phyloP scores from a whole-genome alignment of 2,329 filamentous ascomycete genomes.

The Sporothrix humicola region DNA sequence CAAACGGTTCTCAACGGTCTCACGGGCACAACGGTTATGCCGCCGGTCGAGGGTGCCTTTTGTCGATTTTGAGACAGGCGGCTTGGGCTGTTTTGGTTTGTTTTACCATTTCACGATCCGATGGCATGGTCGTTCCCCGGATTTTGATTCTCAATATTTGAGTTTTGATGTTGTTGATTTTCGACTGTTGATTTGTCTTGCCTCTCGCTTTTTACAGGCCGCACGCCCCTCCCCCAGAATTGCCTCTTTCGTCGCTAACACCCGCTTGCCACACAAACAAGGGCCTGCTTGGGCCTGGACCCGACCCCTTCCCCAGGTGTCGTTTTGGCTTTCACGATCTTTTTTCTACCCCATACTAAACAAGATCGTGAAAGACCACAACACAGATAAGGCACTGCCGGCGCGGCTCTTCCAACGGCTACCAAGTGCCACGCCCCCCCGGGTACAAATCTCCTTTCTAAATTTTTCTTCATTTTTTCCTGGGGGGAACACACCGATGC shows the following conservation, averaged over 20 bases:
- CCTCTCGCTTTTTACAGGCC: not conserved
- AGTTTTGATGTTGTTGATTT: not conserved
- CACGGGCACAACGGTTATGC: constrained; percentile 1
- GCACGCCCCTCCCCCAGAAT: constrained; percentile 17
- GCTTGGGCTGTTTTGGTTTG: not conserved
- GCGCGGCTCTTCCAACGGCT: constrained; percentile 9
- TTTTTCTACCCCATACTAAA: constrained; percentile 5
- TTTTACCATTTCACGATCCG: not conserved
- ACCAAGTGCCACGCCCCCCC: constrained; percentile 8
- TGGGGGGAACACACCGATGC: not conserved
- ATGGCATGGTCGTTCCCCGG: not conserved
- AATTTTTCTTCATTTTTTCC: too few species aligned
- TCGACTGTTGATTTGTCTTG: not conserved
- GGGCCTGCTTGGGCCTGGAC: constrained; percentile 9
- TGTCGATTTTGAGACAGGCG: not conserved
- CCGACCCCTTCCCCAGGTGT: not conserved
- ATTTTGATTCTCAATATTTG: not conserved
- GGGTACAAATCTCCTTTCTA: not conserved
- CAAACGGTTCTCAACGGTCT: not conserved
- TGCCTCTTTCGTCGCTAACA: constrained; percentile 14
- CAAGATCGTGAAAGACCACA: constrained; percentile 30
- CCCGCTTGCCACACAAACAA: constrained; percentile 2
- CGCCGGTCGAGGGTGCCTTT: not conserved
- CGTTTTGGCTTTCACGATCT: constrained; percentile 31
- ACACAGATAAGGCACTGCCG: not conserved